Conservation (phyloP, 345 rosid genomes). For the Trapa bicornis region DNA sequence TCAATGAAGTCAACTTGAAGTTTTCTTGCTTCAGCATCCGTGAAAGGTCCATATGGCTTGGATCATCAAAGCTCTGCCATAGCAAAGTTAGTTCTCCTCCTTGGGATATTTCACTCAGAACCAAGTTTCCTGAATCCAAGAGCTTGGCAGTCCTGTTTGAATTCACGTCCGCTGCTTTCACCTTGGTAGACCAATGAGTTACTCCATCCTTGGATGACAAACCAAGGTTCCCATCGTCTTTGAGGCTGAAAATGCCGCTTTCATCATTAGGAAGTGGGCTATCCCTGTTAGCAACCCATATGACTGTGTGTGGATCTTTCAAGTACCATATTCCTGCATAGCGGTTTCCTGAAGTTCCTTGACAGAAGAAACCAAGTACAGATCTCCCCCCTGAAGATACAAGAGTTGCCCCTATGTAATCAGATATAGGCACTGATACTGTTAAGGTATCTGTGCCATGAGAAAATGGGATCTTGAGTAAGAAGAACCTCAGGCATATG, state of each 20-base stretch:
- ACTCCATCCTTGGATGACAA: constrained; percentile 11
- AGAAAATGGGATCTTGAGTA: neutral
- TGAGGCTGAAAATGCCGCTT: constrained; percentile 9
- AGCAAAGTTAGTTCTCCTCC: neutral
- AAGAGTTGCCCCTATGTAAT: constrained; percentile 9
- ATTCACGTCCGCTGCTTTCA: constrained; percentile 3
- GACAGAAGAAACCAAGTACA: constrained; percentile 23
- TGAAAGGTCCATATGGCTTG: constrained; percentile 37
- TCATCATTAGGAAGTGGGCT: constrained; percentile 10
- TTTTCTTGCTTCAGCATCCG: constrained; percentile 30
- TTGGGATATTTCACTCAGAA: constrained; percentile 2
- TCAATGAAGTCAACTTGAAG: constrained; percentile 36
- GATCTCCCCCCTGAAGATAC: constrained; percentile 18
- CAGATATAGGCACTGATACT: neutral
- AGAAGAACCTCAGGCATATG: constrained; percentile 11
- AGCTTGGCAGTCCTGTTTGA: constrained; percentile 17
- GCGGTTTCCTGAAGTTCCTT: neutral
- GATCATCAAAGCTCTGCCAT: constrained; percentile 34
- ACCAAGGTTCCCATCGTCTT: constrained; percentile 19
- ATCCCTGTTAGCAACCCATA: constrained; percentile 37
- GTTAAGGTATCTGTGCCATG: constrained; percentile 10
- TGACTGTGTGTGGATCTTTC: constrained; percentile 16
- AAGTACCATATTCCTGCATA: constrained; percentile 11
- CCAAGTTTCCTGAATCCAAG: constrained; percentile 30
- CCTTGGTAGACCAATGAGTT: constrained; percentile 15